Evolutionary conservation across 176 grass and related monocot genomes (phyloP), one percentile per base, ranked within the genome.

Genomic region (Neostapfia colusana): DNA sequence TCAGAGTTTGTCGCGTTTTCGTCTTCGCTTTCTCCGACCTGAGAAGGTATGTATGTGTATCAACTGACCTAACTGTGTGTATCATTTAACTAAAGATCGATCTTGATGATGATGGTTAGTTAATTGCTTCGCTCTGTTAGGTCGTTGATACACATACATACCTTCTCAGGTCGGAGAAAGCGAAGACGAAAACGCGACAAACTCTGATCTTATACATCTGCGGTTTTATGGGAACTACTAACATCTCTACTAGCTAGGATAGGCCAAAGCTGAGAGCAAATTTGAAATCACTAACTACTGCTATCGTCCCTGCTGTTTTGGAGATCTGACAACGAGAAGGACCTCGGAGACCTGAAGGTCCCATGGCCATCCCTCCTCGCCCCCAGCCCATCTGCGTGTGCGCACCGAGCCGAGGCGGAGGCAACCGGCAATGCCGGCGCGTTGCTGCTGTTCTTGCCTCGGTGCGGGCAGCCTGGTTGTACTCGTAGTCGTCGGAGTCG

Each of bases 311-410:
- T 53, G 40, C 58, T 66, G 6, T 79, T 81, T 11, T 42, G 89
- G 40, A 95, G 92, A 87, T 95, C 92, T 6, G 92, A 85, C 10
- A 95, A 59, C 0, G 92, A 95, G 65, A 89, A 82, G 20, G 89
- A 95, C 42, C 89, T 85, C 10, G 83, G 89, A 13, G 86, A 86
- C 60, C 79, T 77, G 65, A 89, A 86, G 64, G 35, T 59, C n/a
- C 70, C 76, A 20, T 54, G 75, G 75, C 31, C 75, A 44, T 62
- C 65, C 38, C 53, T 78, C 77, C 76, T 65, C 61, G 21, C 54
- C n/a, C n/a, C 43, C 69, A 38, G 7, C 61, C 77, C 75, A 15
- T 69, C 72, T 70, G 80, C 8, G 39, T 7, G 25, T 34, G 70
- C 61, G 26, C 8, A 8, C 42, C 73, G 31, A 85, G 74, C 38